These are phyloP conservation scores for Clarkia xantiana DNA, from an alignment of 345 rosid species.

Conservation along the genomic window DNA sequence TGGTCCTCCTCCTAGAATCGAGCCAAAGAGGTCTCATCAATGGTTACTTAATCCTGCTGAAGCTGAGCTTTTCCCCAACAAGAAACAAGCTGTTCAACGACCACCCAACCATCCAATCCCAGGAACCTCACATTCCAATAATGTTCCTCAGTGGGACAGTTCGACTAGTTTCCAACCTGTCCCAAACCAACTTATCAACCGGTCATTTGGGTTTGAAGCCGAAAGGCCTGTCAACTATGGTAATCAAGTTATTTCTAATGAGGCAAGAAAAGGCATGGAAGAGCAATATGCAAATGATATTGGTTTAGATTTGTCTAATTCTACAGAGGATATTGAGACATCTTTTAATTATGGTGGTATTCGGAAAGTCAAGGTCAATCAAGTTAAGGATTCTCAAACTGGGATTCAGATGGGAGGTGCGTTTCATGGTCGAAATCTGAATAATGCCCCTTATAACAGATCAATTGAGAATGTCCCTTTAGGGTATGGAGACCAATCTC, in stretches of 20 bases:
- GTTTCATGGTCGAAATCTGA: conserved; percentile 20
- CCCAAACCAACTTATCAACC: conserved; percentile 47
- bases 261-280: conserved; percentile 16
- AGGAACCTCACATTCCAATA: conserved; percentile 19
- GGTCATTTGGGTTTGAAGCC: conserved; percentile 52
- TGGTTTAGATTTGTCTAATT: conserved; percentile 46
- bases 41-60: conserved; percentile 60
- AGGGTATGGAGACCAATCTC: conserved; percentile 24
- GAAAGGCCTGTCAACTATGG: conserved; percentile 36
- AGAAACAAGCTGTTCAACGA: conserved; percentile 55
- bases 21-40: conserved; percentile 51
- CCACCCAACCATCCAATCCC: conserved; percentile 19
- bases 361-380: conserved; percentile 51
- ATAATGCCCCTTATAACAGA: conserved; percentile 24
- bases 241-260: conserved; percentile 25
- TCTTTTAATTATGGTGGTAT: conserved; percentile 39
- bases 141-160: conserved; percentile 48
- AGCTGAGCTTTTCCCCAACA: conserved; percentile 55
- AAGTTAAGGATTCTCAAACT: conserved; percentile 38
- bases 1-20: conserved; percentile 40
- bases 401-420: conserved; percentile 21
- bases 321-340: conserved; percentile 40
- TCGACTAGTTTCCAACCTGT: conserved; percentile 42
- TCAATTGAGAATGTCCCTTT: conserved; percentile 25
- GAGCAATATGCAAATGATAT: conserved; percentile 30